Conservation (phyloP, 2,329 filamentous ascomycete species). For the Pochonia chlamydosporia region DNA sequence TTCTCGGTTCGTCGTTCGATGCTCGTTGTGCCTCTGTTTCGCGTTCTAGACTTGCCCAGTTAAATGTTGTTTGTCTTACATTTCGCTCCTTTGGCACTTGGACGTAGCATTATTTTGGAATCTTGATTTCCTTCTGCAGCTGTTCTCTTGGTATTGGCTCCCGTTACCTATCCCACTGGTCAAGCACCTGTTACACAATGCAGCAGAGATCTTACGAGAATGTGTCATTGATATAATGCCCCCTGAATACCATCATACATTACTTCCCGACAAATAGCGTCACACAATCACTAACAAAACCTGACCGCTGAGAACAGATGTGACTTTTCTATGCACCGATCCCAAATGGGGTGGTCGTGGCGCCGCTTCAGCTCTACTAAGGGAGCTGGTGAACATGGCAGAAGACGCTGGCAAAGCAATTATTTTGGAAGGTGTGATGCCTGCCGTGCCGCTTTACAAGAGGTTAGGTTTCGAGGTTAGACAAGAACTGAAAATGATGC, state of each 20-base stretch:
- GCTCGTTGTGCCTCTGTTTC: neutral
- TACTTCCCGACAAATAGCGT: slow-evolving; percentile 6
- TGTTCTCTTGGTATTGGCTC: too few species aligned
- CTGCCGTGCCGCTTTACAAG: slow-evolving; percentile 31
- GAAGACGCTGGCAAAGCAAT: slow-evolving; percentile 24
- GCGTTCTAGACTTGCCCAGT: neutral
- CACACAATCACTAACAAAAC: neutral
- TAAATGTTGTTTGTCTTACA: too few species aligned
- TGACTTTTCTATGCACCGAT: slow-evolving; percentile 34
- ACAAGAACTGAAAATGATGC: slow-evolving; percentile 27
- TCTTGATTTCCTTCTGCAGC: too few species aligned
- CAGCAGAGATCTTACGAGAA: slow-evolving; percentile 1
- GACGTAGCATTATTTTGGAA: too few species aligned
- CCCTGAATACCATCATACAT: neutral
- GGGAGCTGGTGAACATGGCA: slow-evolving; percentile 26
- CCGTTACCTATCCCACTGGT: too few species aligned
- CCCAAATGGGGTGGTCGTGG: slow-evolving; percentile 28
- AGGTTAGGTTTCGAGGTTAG: slow-evolving; percentile 28
- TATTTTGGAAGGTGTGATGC: slow-evolving; percentile 33
- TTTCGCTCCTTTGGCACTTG: too few species aligned
- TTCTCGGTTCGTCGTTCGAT: neutral
- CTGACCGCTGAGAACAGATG: slow-evolving; percentile 16
- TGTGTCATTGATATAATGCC: neutral
- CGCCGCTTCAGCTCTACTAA: slow-evolving; percentile 27
- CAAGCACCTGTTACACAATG: neutral